Evolutionary conservation across 345 rosid species (phyloP).

Genomic region (Streptanthus diversifolius): DNA sequence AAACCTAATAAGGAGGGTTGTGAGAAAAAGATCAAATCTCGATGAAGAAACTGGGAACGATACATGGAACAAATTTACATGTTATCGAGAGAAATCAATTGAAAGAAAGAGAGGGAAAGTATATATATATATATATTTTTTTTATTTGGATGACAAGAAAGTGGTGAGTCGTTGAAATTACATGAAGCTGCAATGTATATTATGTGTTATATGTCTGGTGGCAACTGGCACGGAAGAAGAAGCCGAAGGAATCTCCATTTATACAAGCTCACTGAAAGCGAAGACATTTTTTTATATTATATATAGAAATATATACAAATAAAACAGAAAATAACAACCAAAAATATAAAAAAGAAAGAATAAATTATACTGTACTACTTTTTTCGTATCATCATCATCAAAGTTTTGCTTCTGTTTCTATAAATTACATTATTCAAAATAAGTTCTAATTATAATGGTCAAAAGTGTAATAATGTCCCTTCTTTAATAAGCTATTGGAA

Average conservation of each 20-base stretch:
- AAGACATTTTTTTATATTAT: too few relatives aligned
- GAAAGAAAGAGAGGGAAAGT: background rate
- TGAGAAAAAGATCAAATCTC: slow-evolving; percentile 6
- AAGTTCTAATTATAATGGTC: background rate
- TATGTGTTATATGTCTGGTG: slow-evolving; percentile 19
- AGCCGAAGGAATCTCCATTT: slow-evolving; percentile 25
- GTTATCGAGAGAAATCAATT: slow-evolving; percentile 1
- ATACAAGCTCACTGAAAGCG: slow-evolving; percentile 16
- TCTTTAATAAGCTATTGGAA: background rate
- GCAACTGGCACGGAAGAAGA: slow-evolving; percentile 32
- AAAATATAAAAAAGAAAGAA: background rate
- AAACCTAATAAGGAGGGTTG: background rate
- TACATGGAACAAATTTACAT: slow-evolving; percentile 26
- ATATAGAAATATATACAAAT: background rate
- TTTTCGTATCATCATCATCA: background rate
- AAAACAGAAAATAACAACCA: background rate
- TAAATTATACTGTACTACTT: background rate
- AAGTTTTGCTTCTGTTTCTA: background rate
- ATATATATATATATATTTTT: too few relatives aligned
- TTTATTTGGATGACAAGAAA: slow-evolving; percentile 3
- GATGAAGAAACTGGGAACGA: background rate
- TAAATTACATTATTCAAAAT: background rate
- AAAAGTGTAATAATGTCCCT: background rate
- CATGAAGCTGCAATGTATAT: slow-evolving; percentile 13
- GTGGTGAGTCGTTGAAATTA: slow-evolving; percentile 20